phyloP scores from a whole-genome alignment of 306 rosid genomes.

The Cucumis cinereus region DNA sequence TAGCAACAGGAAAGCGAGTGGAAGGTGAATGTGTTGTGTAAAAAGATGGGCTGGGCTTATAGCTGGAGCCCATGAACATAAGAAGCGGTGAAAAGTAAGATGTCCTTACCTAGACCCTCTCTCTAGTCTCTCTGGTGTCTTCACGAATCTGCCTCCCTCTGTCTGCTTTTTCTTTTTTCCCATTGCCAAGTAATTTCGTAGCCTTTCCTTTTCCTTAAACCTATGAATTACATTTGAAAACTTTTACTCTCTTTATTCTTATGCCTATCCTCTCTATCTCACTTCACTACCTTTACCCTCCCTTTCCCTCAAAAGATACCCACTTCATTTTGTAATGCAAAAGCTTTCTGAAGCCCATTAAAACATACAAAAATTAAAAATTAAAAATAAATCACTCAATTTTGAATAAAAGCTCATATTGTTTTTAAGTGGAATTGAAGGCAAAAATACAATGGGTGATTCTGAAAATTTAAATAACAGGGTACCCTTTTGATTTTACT shows the following conservation, averaged over 20 bases:
- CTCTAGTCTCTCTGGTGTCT: not conserved
- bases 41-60: not conserved
- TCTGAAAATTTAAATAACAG: not conserved
- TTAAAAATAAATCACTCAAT: not conserved
- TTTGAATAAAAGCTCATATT: not conserved
- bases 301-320: conserved; percentile 11
- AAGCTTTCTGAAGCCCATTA: not conserved
- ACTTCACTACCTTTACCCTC: not conserved
- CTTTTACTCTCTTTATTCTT: conserved; percentile 1
- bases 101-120: not conserved
- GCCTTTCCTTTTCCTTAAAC: not conserved
- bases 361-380: too few relatives aligned
- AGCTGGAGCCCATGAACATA: not conserved
- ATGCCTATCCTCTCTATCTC: not conserved
- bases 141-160: not conserved
- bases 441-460: not conserved
- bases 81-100: not conserved
- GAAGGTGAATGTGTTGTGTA: not conserved
- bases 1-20: not conserved
- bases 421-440: not conserved
- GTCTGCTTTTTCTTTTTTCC: not conserved
- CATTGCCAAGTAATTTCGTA: conserved; percentile 2
- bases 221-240: conserved; percentile 1
- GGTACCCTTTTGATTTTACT: not conserved
- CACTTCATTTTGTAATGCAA: conserved; percentile 11